A percentile compares a stretch with the other conserved stretches of the same genome.
phyloP scores from a whole-genome alignment of 495 filamentous ascomycete genomes.

The Annulohypoxylon nitens region DNA sequence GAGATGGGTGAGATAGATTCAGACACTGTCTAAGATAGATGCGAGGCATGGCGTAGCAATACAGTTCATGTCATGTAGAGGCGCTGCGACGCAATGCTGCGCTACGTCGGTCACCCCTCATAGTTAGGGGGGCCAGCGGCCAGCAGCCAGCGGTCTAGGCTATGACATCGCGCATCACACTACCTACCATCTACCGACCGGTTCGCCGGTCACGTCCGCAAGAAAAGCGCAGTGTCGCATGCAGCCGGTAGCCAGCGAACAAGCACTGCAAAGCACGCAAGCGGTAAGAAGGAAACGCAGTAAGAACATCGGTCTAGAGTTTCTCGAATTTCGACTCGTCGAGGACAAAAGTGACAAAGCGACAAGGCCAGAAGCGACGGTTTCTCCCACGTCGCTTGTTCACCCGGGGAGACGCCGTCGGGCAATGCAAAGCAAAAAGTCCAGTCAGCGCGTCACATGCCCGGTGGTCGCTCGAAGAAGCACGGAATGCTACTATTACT shows the following conservation, averaged over 20 bases:
- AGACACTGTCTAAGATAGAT: background rate
- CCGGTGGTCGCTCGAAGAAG: background rate
- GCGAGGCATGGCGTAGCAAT: conserved; percentile 32
- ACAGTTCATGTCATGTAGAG: conserved; percentile 23
- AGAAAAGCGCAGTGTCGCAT: conserved; percentile 5
- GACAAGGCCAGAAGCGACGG: background rate
- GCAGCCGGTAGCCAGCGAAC: background rate
- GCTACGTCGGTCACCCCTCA: conserved; percentile 30
- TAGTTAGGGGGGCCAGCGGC: background rate
- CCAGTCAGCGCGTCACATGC: conserved; percentile 6
- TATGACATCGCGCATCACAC: conserved; percentile 10
- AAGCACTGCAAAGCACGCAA: background rate
- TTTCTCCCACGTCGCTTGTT: background rate
- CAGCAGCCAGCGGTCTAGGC: conserved; percentile 9
- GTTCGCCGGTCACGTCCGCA: conserved; percentile 12
- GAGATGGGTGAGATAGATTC: background rate
- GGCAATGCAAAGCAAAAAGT: background rate
- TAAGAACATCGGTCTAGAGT: conserved; percentile 17
- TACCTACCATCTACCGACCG: background rate
- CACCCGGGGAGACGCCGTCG: conserved; percentile 4
- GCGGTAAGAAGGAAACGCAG: background rate
- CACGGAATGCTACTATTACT: conserved; percentile 12
- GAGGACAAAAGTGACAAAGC: background rate
- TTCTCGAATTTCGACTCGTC: conserved; percentile 12
- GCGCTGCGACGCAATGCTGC: conserved; percentile 1